Percentiles rank a stretch among this genome's conserved stretches.
phyloP scores from a whole-genome alignment of 179 eudicot genomes.

The Spergularia azorica region DNA sequence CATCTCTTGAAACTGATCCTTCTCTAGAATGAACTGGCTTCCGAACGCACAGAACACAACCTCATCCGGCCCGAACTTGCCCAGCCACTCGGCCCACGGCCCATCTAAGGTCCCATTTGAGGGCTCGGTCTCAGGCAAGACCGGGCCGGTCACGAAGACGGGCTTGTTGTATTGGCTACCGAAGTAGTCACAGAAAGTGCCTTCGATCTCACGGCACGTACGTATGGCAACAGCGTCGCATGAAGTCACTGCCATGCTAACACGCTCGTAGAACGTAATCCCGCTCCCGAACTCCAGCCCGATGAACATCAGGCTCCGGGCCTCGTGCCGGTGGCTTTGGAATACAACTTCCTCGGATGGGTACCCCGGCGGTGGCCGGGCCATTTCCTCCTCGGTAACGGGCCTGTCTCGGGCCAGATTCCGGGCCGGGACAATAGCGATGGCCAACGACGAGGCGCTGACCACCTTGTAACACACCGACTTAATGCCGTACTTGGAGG shows the following conservation, averaged over 20 bases:
- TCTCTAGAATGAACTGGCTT: constrained; percentile 60
- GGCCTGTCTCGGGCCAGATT: constrained; percentile 25
- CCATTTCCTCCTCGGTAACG: constrained; percentile 40
- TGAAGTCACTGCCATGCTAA: constrained; percentile 32
- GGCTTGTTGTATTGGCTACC: constrained; percentile 49
- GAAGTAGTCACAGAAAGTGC: constrained; percentile 54
- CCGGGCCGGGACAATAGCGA: constrained; percentile 55
- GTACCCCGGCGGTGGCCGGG: constrained; percentile 57
- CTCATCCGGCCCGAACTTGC: constrained; percentile 27
- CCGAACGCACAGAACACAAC: constrained; percentile 74
- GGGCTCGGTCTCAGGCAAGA: constrained; percentile 37
- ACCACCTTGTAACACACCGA: constrained; percentile 59
- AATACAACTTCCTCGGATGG: constrained; percentile 55
- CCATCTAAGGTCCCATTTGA: constrained; percentile 30
- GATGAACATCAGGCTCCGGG: constrained; percentile 34
- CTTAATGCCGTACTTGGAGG: constrained; percentile 44
- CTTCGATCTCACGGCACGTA: constrained; percentile 69
- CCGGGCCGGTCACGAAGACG: constrained; percentile 57
- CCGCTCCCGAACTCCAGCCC: constrained; percentile 50
- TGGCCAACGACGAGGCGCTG: constrained; percentile 53
- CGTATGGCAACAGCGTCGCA: constrained; percentile 56
- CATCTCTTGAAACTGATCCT: constrained; percentile 63
- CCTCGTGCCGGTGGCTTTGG: constrained; percentile 45
- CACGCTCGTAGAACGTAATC: constrained; percentile 49
- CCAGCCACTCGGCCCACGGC: constrained; percentile 51